Conservation (phyloP, 2,329 filamentous ascomycete genomes). For the Piedraia hortae region DNA sequence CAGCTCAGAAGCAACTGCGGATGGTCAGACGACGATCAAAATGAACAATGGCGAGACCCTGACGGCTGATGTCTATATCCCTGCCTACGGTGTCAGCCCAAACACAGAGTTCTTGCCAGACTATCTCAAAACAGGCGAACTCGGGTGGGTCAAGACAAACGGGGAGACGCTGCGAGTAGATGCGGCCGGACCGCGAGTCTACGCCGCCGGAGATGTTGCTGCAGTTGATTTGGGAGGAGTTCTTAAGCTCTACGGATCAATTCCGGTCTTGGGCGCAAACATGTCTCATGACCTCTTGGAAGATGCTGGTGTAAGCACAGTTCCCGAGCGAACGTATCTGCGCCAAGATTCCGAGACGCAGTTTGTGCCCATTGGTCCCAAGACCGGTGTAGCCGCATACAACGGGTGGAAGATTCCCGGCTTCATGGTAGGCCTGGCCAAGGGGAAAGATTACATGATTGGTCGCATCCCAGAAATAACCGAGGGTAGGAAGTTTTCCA, state of each 20-base stretch:
- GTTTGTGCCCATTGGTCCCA: slow-evolving; percentile 8
- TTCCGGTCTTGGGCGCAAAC: slow-evolving; percentile 18
- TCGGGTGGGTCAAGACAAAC: slow-evolving; percentile 23
- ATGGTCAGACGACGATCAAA: slow-evolving; percentile 16
- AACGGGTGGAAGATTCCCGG: slow-evolving; percentile 12
- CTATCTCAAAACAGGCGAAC: slow-evolving; percentile 16
- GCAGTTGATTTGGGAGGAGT: slow-evolving; percentile 17
- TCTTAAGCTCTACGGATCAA: slow-evolving; percentile 14
- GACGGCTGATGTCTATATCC: slow-evolving; percentile 25
- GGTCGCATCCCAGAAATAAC: slow-evolving; percentile 6
- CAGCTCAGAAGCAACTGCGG: slow-evolving; percentile 8
- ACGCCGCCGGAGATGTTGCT: slow-evolving; percentile 21
- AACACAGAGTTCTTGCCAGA: slow-evolving; percentile 25
- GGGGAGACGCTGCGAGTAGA: slow-evolving; percentile 19
- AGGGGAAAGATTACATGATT: slow-evolving; percentile 11
- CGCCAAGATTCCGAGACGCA: slow-evolving; percentile 11
- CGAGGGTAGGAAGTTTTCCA: slow-evolving; percentile 9
- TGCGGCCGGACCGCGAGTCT: slow-evolving; percentile 18
- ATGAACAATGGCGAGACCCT: slow-evolving; percentile 21
- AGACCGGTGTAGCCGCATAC: slow-evolving; percentile 14
- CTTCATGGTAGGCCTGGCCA: slow-evolving; percentile 11
- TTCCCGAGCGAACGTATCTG: slow-evolving; percentile 8
- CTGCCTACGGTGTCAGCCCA: slow-evolving; percentile 23
- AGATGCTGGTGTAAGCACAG: slow-evolving; percentile 6
- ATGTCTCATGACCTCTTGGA: slow-evolving; percentile 20